Conservation (phyloP, 2,329 filamentous ascomycete species). For the Penicillium sp. region DNA sequence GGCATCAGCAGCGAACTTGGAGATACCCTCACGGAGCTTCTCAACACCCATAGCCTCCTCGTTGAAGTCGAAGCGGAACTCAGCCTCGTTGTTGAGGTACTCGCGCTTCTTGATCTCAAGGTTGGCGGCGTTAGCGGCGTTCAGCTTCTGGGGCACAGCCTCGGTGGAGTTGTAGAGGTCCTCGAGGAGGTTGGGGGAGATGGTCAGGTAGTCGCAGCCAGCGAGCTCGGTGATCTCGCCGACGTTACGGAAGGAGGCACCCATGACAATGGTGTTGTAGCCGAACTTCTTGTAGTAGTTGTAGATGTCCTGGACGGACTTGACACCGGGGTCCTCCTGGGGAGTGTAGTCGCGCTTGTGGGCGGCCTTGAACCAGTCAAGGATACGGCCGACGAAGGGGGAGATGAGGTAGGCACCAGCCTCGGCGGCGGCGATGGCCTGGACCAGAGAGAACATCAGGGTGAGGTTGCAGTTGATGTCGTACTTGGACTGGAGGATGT, state of each 20-base stretch:
- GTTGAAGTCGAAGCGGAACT: constrained; percentile 99
- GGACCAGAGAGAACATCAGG: constrained; percentile 93
- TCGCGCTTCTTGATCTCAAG: constrained; percentile 83
- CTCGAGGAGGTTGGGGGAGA: constrained; percentile 95
- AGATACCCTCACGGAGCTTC: constrained; percentile 99
- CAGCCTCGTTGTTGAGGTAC: constrained; percentile 86
- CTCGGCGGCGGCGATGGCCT: constrained; percentile 95
- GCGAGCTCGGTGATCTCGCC: constrained; percentile 98
- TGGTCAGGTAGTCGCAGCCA: constrained; percentile 98
- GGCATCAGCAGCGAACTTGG: constrained; percentile 97
- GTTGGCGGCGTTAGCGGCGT: constrained; percentile 64
- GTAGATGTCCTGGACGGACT: constrained; percentile 91
- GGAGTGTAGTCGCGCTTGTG: constrained; percentile 91
- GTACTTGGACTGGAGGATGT: constrained; percentile 94
- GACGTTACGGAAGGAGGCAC: constrained; percentile 92
- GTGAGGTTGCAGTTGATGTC: constrained; percentile 98
- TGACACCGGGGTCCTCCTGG: constrained; percentile 92
- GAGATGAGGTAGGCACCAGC: constrained; percentile 97
- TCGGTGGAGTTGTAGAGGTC: constrained; percentile 84
- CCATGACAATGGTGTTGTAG: constrained; percentile 99
- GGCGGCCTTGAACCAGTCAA: constrained; percentile 98
- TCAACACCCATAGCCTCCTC: constrained; percentile 99
- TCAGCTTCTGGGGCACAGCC: constrained; percentile 88
- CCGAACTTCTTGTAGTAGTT: constrained; percentile 99
- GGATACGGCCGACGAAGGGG: constrained; percentile 97